A percentile compares a stretch with the other conserved stretches of the same genome.
Conservation (phyloP, 83 land plant genomes). For the Picea mariana region DNA sequence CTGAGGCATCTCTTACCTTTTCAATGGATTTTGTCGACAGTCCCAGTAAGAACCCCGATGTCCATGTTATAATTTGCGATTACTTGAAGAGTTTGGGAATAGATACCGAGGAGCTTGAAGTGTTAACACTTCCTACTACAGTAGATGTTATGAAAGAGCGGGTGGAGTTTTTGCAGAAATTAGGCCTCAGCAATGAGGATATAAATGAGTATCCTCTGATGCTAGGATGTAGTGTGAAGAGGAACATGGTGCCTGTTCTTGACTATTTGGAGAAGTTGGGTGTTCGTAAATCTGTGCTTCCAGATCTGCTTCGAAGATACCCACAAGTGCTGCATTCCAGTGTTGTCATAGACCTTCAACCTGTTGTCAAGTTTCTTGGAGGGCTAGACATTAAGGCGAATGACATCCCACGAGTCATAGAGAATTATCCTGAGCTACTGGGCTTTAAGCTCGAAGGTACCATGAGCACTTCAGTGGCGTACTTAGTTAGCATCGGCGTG, state of each 20-base stretch:
- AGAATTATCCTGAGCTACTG: conserved; percentile 41
- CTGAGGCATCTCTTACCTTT: too few species aligned
- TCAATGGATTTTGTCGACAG: conserved; percentile 50
- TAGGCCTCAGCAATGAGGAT: conserved; percentile 71
- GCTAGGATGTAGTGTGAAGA: conserved; percentile 79
- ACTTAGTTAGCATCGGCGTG: conserved; percentile 53
- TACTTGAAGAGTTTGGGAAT: conserved; percentile 61
- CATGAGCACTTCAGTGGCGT: conserved; percentile 53
- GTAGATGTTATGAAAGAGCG: conserved; percentile 78
- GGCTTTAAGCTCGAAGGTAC: conserved; percentile 62
- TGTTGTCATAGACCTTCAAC: conserved; percentile 46
- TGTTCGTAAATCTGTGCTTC: conserved; percentile 38
- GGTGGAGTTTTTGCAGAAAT: conserved; percentile 66
- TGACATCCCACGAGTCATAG: conserved; percentile 33
- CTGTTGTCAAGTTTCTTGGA: conserved; percentile 45
- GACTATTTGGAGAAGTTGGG: conserved; percentile 78
- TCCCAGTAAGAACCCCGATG: conserved; percentile 34
- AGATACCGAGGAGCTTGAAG: conserved; percentile 62
- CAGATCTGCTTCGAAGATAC: conserved; percentile 49
- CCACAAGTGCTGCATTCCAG: conserved; percentile 73
- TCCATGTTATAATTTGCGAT: conserved; percentile 45
- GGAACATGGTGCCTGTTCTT: conserved; percentile 81
- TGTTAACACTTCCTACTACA: conserved; percentile 69
- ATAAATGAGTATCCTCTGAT: conserved; percentile 72
- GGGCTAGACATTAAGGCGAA: conserved; percentile 43